These are phyloP conservation scores for Phytophthora meadii DNA, from an alignment of 352 stramenopile species.

Conservation along the genomic window DNA sequence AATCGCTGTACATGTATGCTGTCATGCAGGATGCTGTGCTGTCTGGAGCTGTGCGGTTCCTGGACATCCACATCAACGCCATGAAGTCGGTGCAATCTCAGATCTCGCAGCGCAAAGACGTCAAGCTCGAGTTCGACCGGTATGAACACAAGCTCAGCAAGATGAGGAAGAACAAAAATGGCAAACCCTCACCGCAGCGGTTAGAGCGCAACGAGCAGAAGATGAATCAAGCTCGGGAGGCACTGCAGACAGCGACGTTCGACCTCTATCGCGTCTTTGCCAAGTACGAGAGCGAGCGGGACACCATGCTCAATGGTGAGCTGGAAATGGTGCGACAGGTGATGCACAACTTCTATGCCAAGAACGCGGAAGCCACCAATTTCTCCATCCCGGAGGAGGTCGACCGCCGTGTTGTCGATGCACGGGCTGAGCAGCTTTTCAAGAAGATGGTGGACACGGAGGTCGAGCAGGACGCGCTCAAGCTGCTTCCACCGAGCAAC, in stretches of 20 bases:
- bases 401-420: conserved; percentile 54
- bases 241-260: conserved; percentile 60
- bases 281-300: conserved; percentile 80
- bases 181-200: conserved; percentile 16
- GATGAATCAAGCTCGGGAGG: conserved; percentile 47
- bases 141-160: conserved; percentile 64
- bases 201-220: conserved; percentile 72
- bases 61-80: conserved; percentile 80
- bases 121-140: conserved; percentile 80
- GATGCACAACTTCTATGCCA: conserved; percentile 81
- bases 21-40: conserved; percentile 62
- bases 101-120: conserved; percentile 66
- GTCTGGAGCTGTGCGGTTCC: conserved; percentile 62
- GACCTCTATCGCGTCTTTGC: conserved; percentile 79
- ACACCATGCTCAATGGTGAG: conserved; percentile 81
- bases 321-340: conserved; percentile 83
- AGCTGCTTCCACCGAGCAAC: conserved; percentile 28
- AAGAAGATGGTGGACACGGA: conserved; percentile 69
- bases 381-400: conserved; percentile 68
- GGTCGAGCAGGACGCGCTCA: conserved; percentile 42
- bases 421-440: conserved; percentile 63
- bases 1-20: background rate
- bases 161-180: conserved; percentile 36
- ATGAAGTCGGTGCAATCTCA: conserved; percentile 80
- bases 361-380: conserved; percentile 73